These are phyloP conservation scores for Nissolia schottii DNA, from an alignment of 306 rosid species.

Conservation along the genomic window DNA sequence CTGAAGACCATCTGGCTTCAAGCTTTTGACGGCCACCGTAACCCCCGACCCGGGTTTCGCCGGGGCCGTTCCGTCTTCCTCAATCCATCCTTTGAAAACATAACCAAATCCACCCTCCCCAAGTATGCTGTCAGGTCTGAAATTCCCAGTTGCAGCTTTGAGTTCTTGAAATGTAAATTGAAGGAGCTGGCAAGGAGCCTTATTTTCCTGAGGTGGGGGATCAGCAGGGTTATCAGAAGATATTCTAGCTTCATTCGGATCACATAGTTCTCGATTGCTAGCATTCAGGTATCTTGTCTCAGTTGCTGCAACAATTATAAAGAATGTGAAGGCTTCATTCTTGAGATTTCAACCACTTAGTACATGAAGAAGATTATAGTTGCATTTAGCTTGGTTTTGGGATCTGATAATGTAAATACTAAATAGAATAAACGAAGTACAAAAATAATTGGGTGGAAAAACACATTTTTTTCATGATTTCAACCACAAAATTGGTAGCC, in stretches of 20 bases:
- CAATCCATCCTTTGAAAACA: constrained; percentile 98
- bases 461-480: not conserved
- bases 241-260: constrained; percentile 65
- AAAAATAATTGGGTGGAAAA: not conserved
- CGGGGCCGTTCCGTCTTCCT: constrained; percentile 94
- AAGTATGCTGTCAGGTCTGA: constrained; percentile 97
- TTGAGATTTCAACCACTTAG: constrained; percentile 10
- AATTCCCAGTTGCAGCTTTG: constrained; percentile 89
- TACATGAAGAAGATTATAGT: not conserved
- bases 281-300: constrained; percentile 91
- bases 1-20: constrained; percentile 94
- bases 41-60: constrained; percentile 92
- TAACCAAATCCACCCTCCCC: constrained; percentile 98
- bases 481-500: not conserved
- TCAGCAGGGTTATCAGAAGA: constrained; percentile 67
- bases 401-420: constrained; percentile 20
- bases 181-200: constrained; percentile 62
- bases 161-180: constrained; percentile 83
- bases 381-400: constrained; percentile 15
- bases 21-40: constrained; percentile 93
- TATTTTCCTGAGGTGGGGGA: constrained; percentile 51
- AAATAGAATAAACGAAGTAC: not conserved
- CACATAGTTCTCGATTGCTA: constrained; percentile 81
- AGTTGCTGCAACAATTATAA: constrained; percentile 60
- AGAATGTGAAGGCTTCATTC: constrained; percentile 24